Percentiles rank a stretch among this genome's conserved stretches.
Conservation (phyloP, 345 rosid species). For the Tarenaya hassleriana region DNA sequence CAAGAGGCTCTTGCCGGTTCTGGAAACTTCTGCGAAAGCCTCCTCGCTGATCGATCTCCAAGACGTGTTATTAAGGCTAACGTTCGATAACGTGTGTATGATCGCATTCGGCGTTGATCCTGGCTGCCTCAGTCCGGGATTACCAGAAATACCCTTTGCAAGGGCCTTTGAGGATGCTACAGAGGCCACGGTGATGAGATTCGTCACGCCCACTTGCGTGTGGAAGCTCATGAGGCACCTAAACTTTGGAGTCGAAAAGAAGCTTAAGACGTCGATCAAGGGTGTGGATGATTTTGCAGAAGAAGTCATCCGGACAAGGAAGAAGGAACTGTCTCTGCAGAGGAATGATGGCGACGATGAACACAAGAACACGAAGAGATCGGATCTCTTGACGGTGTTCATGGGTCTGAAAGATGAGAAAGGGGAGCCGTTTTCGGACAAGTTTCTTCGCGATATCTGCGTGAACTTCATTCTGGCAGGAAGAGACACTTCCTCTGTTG, state of each 20-base stretch:
- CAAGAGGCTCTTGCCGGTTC: slow-evolving; percentile 55
- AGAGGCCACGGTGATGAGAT: slow-evolving; percentile 51
- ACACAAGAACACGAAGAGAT: slow-evolving; percentile 26
- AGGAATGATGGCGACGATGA: too few species aligned
- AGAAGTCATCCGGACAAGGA: slow-evolving; percentile 56
- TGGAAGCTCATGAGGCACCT: slow-evolving; percentile 74
- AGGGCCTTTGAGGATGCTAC: slow-evolving; percentile 83
- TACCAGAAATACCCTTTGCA: slow-evolving; percentile 71
- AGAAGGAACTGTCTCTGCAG: slow-evolving; percentile 45
- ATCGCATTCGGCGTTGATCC: slow-evolving; percentile 88
- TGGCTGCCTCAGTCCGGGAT: slow-evolving; percentile 50
- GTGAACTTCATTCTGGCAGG: slow-evolving; percentile 88
- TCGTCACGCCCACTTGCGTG: slow-evolving; percentile 54
- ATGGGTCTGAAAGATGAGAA: slow-evolving; percentile 32
- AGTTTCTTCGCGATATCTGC: slow-evolving; percentile 74
- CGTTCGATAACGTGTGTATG: slow-evolving; percentile 86
- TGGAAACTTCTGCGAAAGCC: slow-evolving; percentile 31
- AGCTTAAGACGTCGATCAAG: slow-evolving; percentile 54
- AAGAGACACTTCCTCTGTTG: slow-evolving; percentile 91
- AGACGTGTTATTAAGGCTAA: slow-evolving; percentile 60
- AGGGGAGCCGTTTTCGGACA: slow-evolving; percentile 50
- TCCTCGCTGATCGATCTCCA: slow-evolving; percentile 50
- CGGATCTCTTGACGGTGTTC: slow-evolving; percentile 64
- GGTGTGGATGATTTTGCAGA: slow-evolving; percentile 64
- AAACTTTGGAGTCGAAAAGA: slow-evolving; percentile 53